Base-by-base conservation (phyloP, 2,329 filamentous ascomycete species). In the Grosmannia penicillata region DNA sequence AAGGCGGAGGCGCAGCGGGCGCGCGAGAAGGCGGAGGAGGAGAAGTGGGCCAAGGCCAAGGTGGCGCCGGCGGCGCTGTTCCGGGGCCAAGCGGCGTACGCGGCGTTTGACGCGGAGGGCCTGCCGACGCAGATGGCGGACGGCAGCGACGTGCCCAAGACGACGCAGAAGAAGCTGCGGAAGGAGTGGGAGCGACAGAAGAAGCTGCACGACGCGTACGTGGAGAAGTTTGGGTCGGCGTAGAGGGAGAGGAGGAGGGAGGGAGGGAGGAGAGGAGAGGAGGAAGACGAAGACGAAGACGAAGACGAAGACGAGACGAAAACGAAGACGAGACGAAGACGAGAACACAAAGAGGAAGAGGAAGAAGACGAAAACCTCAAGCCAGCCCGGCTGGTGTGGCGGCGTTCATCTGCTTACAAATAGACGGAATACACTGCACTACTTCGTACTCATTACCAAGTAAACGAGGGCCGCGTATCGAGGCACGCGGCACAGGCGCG, bases 141-240 rank as follows among this genome's bases (percentile, higher is more conserved):
- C 19, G 78, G 78, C 2, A 68, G 68, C 45, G 74, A 78, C 47
- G 56, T 83, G n/a, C 65, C 73, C 9, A 82, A 82, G 60, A 72
- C 65, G 40, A 65, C 64, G 49, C 53, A 52, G 26, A 83, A 82
- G 65, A 80, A 76, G 61, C 52, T 83, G 45, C 68, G 59, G 53
- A 83, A 83, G 60, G 73, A 77, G 43, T 82, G 76, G 77, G 74
- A 80, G 51, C 69, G 62, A 48, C 78, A 83, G 61, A 80, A 76
- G 62, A 82, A 78, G 61, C 47, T 68, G 47, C 71, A 77, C 56
- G 74, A 80, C 49, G 60, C 60, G 37, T 74, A 62, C 56, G 40
- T 52, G 37, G 46, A 45, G 6, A 49, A 45, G 42, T 43, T 47
- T 43, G 45, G 41, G 11, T 13, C 25, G 37, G 21, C 26, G 11